phyloP scores from a whole-genome alignment of 257 asterid genomes.

The Galeopsis tetrahit region DNA sequence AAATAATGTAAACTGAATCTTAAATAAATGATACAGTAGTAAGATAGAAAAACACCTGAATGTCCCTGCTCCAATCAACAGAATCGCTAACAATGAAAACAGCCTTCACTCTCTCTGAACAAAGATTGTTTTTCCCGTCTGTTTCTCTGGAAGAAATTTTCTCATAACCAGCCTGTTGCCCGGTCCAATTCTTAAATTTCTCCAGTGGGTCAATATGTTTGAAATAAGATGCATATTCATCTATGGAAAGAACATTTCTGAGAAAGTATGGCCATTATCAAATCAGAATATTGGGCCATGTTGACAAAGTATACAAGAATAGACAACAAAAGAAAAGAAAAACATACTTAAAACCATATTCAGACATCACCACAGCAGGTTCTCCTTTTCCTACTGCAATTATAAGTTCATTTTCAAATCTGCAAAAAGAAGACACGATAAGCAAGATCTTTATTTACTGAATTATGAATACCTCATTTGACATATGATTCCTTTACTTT shows the following conservation, averaged over 20 bases:
- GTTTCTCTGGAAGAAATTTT: slow-evolving; percentile 37
- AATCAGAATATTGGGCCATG: slow-evolving; percentile 30
- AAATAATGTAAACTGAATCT: slow-evolving; percentile 18
- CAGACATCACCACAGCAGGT: slow-evolving; percentile 84
- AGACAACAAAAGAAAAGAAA: slow-evolving; percentile 21
- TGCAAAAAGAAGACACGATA: slow-evolving; percentile 37
- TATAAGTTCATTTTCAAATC: slow-evolving; percentile 70
- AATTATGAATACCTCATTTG: slow-evolving; percentile 9
- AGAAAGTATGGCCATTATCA: slow-evolving; percentile 33
- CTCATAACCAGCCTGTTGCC: slow-evolving; percentile 31
- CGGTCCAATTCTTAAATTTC: slow-evolving; percentile 65
- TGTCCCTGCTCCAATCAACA: slow-evolving; percentile 97
- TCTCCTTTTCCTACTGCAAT: slow-evolving; percentile 93
- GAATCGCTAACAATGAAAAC: slow-evolving; percentile 93
- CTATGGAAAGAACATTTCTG: slow-evolving; percentile 82
- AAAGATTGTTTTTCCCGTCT: slow-evolving; percentile 46
- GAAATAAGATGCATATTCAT: slow-evolving; percentile 80
- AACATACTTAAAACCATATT: slow-evolving; percentile 85
- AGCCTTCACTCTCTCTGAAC: slow-evolving; percentile 75
- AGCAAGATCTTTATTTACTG: slow-evolving; percentile 23
- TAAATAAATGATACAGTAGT: slow-evolving; percentile 4
- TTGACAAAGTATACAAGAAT: slow-evolving; percentile 24
- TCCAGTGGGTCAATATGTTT: slow-evolving; percentile 85
- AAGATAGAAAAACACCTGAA: slow-evolving; percentile 66
- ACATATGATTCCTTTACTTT: not conserved